A percentile compares a stretch with the other conserved stretches of the same genome.
phyloP scores from a whole-genome alignment of 805 yeast species.

The Kazachstania taianensis region DNA sequence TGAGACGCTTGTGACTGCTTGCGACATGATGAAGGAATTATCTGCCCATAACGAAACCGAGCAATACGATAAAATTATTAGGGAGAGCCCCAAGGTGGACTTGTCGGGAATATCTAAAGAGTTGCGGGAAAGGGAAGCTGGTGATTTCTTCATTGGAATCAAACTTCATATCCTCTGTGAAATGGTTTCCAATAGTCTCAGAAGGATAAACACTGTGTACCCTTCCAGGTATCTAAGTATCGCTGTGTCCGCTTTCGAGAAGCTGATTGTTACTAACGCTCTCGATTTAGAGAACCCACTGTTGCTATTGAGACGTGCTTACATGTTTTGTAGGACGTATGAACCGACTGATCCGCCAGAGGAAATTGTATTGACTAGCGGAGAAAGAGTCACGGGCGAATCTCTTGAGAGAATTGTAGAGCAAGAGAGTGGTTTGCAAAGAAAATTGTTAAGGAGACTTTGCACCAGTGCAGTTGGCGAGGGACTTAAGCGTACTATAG shows the following conservation, averaged over 20 bases:
- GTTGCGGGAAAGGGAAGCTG: slow-evolving; percentile 12
- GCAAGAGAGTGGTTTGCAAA: slow-evolving; percentile 54
- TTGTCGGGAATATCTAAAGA: background rate
- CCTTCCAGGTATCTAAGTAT: slow-evolving; percentile 76
- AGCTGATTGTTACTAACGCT: slow-evolving; percentile 37
- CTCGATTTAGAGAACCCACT: slow-evolving; percentile 27
- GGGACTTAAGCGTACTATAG: slow-evolving; percentile 24
- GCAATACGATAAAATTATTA: slow-evolving; percentile 3
- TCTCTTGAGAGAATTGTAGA: slow-evolving; percentile 34
- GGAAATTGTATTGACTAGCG: slow-evolving; percentile 16
- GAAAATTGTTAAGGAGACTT: slow-evolving; percentile 54
- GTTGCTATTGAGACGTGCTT: slow-evolving; percentile 52
- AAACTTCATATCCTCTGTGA: slow-evolving; percentile 61
- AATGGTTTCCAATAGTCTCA: slow-evolving; percentile 47
- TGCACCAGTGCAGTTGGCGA: slow-evolving; percentile 43
- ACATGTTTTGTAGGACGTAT: slow-evolving; percentile 51
- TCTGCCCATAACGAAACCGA: slow-evolving; percentile 9
- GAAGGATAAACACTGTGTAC: slow-evolving; percentile 52
- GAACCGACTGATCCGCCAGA: slow-evolving; percentile 37
- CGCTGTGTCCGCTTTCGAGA: slow-evolving; percentile 49
- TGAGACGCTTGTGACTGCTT: slow-evolving; percentile 60
- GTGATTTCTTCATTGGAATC: slow-evolving; percentile 36
- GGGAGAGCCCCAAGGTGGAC: slow-evolving; percentile 7
- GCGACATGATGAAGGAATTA: slow-evolving; percentile 44
- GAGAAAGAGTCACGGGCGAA: slow-evolving; percentile 20